These are phyloP conservation scores for Epipyxis sp. DNA, from an alignment of 108 stramenopile genomes.

Conservation along the genomic window DNA sequence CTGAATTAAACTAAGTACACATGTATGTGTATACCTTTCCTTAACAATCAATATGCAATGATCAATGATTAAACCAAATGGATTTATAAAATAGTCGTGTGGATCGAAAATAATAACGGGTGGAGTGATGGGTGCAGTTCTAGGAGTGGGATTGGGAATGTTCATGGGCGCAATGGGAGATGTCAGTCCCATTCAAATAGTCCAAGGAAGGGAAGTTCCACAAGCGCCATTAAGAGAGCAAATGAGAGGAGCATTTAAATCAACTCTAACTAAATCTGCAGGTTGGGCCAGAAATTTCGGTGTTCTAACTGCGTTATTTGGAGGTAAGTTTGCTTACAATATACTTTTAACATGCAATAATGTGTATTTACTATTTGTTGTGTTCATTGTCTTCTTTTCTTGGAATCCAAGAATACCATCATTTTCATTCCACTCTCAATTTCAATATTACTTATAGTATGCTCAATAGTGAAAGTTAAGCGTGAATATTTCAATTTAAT, in stretches of 20 bases:
- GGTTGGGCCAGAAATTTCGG: constrained; percentile 85
- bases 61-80: not conserved
- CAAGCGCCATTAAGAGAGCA: constrained; percentile 78
- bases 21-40: not conserved
- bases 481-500: too few relatives aligned
- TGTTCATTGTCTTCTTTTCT: too few relatives aligned
- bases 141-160: constrained; percentile 43
- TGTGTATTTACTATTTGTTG: too few relatives aligned
- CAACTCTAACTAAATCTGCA: constrained; percentile 74
- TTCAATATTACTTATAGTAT: too few relatives aligned
- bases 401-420: too few relatives aligned
- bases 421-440: too few relatives aligned
- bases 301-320: constrained; percentile 84
- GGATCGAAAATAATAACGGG: constrained; percentile 32
- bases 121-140: constrained; percentile 47
- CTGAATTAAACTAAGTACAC: not conserved
- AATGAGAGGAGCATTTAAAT: constrained; percentile 65
- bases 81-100: constrained; percentile 28
- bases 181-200: constrained; percentile 53
- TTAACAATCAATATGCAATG: not conserved
- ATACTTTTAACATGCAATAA: too few relatives aligned
- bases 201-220: constrained; percentile 74
- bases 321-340: too few relatives aligned
- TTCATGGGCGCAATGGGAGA: constrained; percentile 54
- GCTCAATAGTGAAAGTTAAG: too few relatives aligned